Evolutionary conservation across 345 rosid species (phyloP), one percentile per base, ranked within the genome.

Genomic region (Populus ilicifolia): DNA sequence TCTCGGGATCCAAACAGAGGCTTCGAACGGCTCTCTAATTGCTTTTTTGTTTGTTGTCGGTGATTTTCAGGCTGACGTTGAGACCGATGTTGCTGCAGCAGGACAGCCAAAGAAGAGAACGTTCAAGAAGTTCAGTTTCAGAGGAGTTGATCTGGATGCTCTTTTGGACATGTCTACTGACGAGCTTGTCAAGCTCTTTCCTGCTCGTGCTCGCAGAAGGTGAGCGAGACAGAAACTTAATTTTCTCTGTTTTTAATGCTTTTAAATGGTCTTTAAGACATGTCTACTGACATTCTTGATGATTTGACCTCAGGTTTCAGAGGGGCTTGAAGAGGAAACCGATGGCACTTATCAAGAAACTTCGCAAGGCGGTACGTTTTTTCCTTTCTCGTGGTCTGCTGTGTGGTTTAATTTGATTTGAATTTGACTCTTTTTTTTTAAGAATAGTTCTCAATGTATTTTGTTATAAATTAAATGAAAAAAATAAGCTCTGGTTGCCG

Each of bases 151-250:
- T 85, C 80, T 91, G 79, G 96, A 91, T 30, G 91, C 87, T 69
- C 91, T 94, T 70, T 89, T 94, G 23, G 98, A 94, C 77, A 94
- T 94, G 98, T 88, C 95, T 66, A 91, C 97, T 6, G 98, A 95
- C 72, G 97, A 95, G 59, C 98, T 95, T 70, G 99, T 93, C 48
- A 89, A 93, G 90, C 96, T 95, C 84, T 93, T 95, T 87, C 72
- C 73, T n/a, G 85, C 99, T 36, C 93, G 99, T 67, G 91, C 93
- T 82, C 98, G 99, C 83, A 90, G 98, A 90, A 94, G 98, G 98
- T 90, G 8, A n/a, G 11, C 2, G 10, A 3, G 14, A 18, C 29
- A 48, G 17, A 23, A 48, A 30, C 56, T 44, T 12, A n/a, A 33
- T 25, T 56, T 74, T 74, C 20, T 43, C 23, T 14, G 9, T 64